Evolutionary conservation across 202 grass and related monocot genomes (phyloP).

Genomic region (Eragrostis tef): DNA sequence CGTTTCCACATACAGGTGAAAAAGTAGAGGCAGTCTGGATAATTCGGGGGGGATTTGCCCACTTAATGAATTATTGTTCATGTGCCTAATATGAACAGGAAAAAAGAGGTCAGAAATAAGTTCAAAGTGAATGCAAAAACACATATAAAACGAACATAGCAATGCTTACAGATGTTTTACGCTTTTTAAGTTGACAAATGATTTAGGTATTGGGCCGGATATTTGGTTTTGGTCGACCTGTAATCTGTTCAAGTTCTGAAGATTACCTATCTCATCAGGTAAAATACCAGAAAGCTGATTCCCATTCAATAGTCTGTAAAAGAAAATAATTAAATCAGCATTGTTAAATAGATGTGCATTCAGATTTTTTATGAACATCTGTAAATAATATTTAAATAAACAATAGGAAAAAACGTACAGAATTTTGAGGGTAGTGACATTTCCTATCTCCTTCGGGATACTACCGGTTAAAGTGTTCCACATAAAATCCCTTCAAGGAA

Average conservation of each 20-base stretch:
- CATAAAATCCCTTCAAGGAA: conserved; percentile 91
- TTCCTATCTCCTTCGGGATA: conserved; percentile 89
- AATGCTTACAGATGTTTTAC: conserved; percentile 87
- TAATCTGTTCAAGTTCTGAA: conserved; percentile 76
- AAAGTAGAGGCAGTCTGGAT: conserved; percentile 62
- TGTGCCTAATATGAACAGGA: conserved; percentile 72
- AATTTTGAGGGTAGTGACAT: conserved; percentile 75
- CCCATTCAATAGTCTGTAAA: conserved; percentile 84
- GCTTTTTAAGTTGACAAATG: conserved; percentile 77
- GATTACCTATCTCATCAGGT: conserved; percentile 81
- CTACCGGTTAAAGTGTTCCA: conserved; percentile 85
- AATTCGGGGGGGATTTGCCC: conserved; percentile 78
- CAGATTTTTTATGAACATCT: conserved; percentile 11
- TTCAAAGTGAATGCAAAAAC: conserved; percentile 37
- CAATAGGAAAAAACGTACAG: conserved; percentile 66
- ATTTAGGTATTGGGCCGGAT: conserved; percentile 76
- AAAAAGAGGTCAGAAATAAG: conserved; percentile 37
- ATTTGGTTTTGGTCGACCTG: conserved; percentile 88
- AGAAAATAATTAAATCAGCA: conserved; percentile 37
- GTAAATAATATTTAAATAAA: conserved; percentile 24
- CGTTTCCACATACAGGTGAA: conserved; percentile 82
- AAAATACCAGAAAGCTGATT: conserved; percentile 77
- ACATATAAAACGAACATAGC: conserved; percentile 14
- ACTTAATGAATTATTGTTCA: conserved; percentile 99
- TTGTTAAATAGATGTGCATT: conserved; percentile 9